Evolutionary conservation across 1,284 basidiomycete species (phyloP).

Genomic region (Trametes polyzona): DNA sequence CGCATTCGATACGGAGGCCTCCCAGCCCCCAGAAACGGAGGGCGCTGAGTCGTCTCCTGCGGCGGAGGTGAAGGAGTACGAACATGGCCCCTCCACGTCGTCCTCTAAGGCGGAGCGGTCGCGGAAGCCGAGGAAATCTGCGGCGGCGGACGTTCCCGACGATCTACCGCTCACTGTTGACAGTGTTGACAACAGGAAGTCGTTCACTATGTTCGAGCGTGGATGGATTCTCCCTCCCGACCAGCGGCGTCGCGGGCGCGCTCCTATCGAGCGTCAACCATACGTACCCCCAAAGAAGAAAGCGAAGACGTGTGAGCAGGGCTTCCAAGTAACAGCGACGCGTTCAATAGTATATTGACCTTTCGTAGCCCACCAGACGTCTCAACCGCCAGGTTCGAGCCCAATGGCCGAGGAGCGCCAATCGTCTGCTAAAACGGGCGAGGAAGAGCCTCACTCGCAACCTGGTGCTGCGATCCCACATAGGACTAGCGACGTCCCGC

Average conservation of each 20-base stretch:
- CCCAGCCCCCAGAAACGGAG: conserved; percentile 6
- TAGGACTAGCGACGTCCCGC: too few species aligned
- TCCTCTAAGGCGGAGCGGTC: conserved; percentile 8
- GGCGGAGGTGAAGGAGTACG: not conserved
- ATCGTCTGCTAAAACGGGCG: too few species aligned
- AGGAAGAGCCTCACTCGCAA: too few species aligned
- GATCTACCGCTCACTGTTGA: conserved; percentile 59
- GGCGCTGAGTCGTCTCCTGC: not conserved
- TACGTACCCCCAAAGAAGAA: conserved; percentile 54
- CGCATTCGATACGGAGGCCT: conserved; percentile 48
- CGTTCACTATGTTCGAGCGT: conserved; percentile 83
- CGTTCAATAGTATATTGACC: not conserved
- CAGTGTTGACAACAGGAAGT: conserved; percentile 70
- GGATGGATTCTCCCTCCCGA: conserved; percentile 90
- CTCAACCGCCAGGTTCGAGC: conserved; percentile 54
- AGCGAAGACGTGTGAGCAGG: conserved; percentile 48
- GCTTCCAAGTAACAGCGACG: not conserved
- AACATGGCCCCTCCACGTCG: not conserved
- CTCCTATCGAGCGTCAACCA: conserved; percentile 45
- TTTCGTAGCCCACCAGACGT: conserved; percentile 3
- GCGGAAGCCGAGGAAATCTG: conserved; percentile 26
- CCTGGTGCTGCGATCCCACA: too few species aligned
- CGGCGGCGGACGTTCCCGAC: conserved; percentile 37
- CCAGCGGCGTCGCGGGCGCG: conserved; percentile 59
- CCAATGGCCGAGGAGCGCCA: too few species aligned